These are phyloP conservation scores for Acacia acuminata DNA, from an alignment of 306 rosid species.

Conservation along the genomic window DNA sequence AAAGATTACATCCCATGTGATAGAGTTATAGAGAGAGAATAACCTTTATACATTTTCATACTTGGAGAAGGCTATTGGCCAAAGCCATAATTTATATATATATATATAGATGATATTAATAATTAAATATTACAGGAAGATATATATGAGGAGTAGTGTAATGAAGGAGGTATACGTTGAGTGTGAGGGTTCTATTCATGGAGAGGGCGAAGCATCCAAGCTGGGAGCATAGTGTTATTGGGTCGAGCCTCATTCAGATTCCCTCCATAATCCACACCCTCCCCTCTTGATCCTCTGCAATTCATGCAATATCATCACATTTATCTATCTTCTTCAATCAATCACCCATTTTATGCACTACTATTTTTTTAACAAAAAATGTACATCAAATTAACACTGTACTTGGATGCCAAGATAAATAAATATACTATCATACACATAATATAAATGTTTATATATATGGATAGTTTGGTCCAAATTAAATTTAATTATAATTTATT, in stretches of 20 bases:
- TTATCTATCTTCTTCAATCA: not conserved
- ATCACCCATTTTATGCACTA: not conserved
- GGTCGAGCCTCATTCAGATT: slow-evolving; percentile 19
- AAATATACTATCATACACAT: too few relatives aligned
- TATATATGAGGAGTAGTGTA: not conserved
- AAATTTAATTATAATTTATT: too few relatives aligned
- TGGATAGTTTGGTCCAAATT: not conserved
- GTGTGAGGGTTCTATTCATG: slow-evolving; percentile 26
- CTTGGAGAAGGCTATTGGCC: not conserved
- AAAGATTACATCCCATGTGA: not conserved
- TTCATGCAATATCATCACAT: not conserved
- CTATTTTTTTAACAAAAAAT: too few relatives aligned
- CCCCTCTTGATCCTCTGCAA: slow-evolving; percentile 23
- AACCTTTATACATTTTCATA: not conserved
- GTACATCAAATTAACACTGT: too few relatives aligned
- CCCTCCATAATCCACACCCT: slow-evolving; percentile 27
- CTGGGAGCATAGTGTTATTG: slow-evolving; percentile 40
- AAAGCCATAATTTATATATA: not conserved
- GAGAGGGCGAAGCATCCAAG: slow-evolving; percentile 69
- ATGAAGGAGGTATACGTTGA: too few relatives aligned
- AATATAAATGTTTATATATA: not conserved
- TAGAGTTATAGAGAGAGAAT: not conserved
- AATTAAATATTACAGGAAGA: not conserved
- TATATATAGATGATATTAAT: too few relatives aligned
- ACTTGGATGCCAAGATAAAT: not conserved